phyloP scores from a whole-genome alignment of 805 yeast species.

The Yarrowia yakushimensis region DNA sequence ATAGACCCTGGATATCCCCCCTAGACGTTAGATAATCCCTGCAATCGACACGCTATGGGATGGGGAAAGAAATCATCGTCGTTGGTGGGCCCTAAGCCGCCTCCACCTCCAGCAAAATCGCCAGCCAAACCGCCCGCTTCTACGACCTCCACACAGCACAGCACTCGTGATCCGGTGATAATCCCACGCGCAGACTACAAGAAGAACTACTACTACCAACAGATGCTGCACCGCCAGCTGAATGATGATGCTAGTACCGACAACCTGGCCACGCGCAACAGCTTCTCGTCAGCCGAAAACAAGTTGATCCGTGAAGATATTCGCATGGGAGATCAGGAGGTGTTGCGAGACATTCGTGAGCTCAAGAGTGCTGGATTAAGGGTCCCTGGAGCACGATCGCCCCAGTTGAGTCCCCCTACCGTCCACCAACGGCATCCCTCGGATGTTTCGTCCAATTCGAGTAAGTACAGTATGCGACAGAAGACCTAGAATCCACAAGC shows the following conservation, averaged over 20 bases:
- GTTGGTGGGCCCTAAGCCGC: neutral
- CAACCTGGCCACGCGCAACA: slow-evolving; percentile 1
- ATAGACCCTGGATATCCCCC: neutral
- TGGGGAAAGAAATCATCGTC: slow-evolving; percentile 15
- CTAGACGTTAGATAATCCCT: neutral
- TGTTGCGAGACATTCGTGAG: slow-evolving; percentile 9
- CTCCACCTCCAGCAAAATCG: neutral
- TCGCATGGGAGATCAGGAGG: slow-evolving; percentile 16
- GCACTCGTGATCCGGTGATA: neutral
- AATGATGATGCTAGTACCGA: neutral
- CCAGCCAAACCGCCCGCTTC: neutral
- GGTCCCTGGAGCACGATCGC: neutral
- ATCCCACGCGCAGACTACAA: slow-evolving; percentile 10
- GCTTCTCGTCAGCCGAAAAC: neutral
- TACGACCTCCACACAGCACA: neutral
- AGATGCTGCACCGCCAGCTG: slow-evolving; percentile 10
- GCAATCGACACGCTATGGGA: neutral
- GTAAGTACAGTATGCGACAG: neutral
- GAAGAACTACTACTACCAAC: slow-evolving; percentile 18
- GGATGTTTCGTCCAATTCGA: neutral
- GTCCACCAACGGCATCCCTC: neutral
- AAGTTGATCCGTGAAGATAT: neutral
- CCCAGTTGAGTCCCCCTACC: neutral
- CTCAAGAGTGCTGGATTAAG: slow-evolving; percentile 4
- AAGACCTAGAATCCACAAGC: neutral